Evolutionary conservation across 805 yeast genomes (phyloP).

Genomic region (Blastobotrys chiropterorum): DNA sequence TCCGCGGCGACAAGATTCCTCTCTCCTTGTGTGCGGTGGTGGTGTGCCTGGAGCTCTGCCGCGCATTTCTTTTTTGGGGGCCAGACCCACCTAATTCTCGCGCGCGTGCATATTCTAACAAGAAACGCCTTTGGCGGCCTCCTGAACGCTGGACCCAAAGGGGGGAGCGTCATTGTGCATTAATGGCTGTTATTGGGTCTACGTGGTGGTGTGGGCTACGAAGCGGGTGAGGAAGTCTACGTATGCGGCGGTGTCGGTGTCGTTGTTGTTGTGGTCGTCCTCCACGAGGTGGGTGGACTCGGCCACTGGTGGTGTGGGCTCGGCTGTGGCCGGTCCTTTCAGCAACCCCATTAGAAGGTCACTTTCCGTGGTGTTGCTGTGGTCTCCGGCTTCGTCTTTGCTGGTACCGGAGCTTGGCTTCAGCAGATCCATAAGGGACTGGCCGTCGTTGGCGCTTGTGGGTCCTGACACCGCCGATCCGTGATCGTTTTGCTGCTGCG

Average conservation of each 20-base stretch:
- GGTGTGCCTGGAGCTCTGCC: no score
- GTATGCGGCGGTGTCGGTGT: no score
- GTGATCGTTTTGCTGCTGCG: no score
- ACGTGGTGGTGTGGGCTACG: background rate
- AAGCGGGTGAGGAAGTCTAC: background rate
- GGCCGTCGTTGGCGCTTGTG: background rate
- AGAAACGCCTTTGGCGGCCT: background rate
- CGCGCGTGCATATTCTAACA: background rate
- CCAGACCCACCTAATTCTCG: background rate
- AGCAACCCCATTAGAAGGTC: constrained; percentile 6
- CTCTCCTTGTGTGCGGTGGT: background rate
- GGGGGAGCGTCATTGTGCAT: background rate
- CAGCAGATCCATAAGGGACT: constrained; percentile 3
- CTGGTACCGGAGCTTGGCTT: background rate
- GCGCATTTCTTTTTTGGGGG: background rate
- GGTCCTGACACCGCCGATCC: background rate
- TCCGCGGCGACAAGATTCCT: no score
- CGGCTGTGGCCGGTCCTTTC: background rate
- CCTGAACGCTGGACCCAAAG: no score
- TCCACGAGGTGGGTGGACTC: background rate
- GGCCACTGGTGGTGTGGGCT: background rate
- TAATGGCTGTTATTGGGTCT: no score
- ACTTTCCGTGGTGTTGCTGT: background rate
- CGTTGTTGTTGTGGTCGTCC: background rate
- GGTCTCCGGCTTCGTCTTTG: background rate